These are phyloP conservation scores for Strigomonas galati DNA, from an alignment of 208 protist species.

Conservation along the genomic window DNA sequence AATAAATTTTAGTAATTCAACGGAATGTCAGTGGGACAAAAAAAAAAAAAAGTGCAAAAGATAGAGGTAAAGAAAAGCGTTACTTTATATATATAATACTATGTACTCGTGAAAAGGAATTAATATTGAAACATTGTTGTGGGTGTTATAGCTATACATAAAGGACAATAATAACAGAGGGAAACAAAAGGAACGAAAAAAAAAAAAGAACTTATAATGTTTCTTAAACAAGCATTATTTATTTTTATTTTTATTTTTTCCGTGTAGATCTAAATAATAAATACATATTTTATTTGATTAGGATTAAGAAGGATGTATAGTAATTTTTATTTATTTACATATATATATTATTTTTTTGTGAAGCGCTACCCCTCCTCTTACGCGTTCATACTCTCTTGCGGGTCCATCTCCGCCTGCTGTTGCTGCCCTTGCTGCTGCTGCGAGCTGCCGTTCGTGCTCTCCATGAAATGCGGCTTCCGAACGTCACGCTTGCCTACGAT, in stretches of 20 bases:
- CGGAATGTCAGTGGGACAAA: too few species aligned
- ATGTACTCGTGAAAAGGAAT: background rate
- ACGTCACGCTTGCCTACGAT: conserved; percentile 70
- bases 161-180: background rate
- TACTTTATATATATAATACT: background rate
- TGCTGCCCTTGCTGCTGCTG: conserved; percentile 2
- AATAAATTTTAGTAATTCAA: background rate
- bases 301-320: too few species aligned
- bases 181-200: background rate
- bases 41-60: background rate
- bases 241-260: conserved; percentile 17
- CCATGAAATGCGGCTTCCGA: conserved; percentile 52
- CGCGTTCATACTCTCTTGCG: background rate
- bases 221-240: background rate
- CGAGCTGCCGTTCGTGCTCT: conserved; percentile 14
- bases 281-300: background rate
- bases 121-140: too few species aligned
- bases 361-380: too few species aligned
- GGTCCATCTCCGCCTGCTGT: background rate
- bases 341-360: background rate
- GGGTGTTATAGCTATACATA: background rate
- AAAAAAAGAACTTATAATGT: background rate
- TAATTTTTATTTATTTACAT: background rate
- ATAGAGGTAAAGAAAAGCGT: background rate
- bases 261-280: background rate